A percentile compares a stretch with the other conserved stretches of the same genome.
phyloP scores from a whole-genome alignment of 2,329 filamentous ascomycete genomes.

The Scolecobasidium constrictum region DNA sequence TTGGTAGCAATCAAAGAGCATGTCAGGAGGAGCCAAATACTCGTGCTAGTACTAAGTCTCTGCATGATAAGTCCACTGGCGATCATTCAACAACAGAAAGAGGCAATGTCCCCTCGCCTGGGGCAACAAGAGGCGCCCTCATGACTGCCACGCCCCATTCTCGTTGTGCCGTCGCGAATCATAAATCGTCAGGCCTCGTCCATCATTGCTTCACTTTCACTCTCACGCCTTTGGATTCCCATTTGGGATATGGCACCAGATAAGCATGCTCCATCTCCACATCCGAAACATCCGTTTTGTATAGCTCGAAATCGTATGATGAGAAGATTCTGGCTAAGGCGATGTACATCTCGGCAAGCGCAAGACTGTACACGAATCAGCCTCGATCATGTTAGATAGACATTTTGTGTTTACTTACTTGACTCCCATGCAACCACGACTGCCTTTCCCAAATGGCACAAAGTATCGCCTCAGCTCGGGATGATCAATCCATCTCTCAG shows the following conservation, averaged over 20 bases:
- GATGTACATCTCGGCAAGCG: constrained; percentile 14
- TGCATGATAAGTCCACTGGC: too few relatives aligned
- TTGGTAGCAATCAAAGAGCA: too few relatives aligned
- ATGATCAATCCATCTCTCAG: constrained; percentile 8
- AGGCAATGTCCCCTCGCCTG: too few relatives aligned
- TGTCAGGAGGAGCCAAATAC: too few relatives aligned
- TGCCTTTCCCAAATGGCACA: constrained; percentile 22
- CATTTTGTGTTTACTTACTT: constrained; percentile 17
- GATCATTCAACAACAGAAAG: too few relatives aligned
- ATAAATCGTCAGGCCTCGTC: too few relatives aligned
- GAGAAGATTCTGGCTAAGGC: constrained; percentile 11
- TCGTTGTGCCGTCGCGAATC: too few relatives aligned
- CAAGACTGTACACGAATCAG: constrained; percentile 11
- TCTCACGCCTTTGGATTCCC: constrained; percentile 12
- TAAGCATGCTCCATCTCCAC: constrained; percentile 10
- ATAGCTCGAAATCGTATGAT: constrained; percentile 11
- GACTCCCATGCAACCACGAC: constrained; percentile 21
- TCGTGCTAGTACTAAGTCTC: too few relatives aligned
- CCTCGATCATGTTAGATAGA: neutral
- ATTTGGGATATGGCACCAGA: constrained; percentile 9
- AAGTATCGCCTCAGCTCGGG: constrained; percentile 17
- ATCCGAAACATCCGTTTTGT: constrained; percentile 9
- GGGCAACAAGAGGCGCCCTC: too few relatives aligned
- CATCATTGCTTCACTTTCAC: neutral
- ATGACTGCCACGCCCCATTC: too few relatives aligned